A percentile compares a stretch with the other conserved stretches of the same genome.
These are phyloP conservation scores for Phoenix roebelenii DNA, from an alignment of 176 grass and related monocot species.

Conservation along the genomic window DNA sequence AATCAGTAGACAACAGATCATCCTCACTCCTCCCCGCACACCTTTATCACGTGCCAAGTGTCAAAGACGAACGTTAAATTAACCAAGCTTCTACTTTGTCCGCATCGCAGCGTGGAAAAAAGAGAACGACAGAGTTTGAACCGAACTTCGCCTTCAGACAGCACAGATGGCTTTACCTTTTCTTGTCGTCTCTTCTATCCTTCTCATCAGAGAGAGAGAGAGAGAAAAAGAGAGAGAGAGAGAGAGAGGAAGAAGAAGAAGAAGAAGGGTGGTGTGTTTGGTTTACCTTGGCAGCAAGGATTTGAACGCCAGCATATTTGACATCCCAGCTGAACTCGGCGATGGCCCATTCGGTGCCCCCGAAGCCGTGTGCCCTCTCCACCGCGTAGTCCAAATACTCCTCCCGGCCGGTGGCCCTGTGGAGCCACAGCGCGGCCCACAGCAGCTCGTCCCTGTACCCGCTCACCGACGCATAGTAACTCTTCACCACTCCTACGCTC, in stretches of 20 bases:
- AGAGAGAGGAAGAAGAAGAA: neutral
- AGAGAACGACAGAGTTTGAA: too few species aligned
- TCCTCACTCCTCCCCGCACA: too few species aligned
- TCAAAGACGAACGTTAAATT: too few species aligned
- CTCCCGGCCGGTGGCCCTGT: constrained; percentile 53
- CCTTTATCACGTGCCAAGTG: too few species aligned
- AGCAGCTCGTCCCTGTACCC: constrained; percentile 93
- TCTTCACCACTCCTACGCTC: constrained; percentile 53
- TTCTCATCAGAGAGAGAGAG: too few species aligned
- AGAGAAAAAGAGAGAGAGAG: too few species aligned
- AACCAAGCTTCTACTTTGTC: too few species aligned
- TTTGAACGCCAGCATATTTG: constrained; percentile 83
- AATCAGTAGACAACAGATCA: too few species aligned
- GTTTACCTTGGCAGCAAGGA: constrained; percentile 62
- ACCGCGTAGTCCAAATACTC: constrained; percentile 63
- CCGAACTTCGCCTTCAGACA: too few species aligned
- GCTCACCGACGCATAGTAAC: constrained; percentile 87
- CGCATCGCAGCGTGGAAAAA: too few species aligned
- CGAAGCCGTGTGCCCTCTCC: constrained; percentile 41
- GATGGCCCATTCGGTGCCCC: constrained; percentile 69
- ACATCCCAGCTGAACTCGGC: constrained; percentile 97
- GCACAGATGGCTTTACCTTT: too few species aligned
- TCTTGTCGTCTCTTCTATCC: too few species aligned
- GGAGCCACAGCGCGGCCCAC: constrained; percentile 97
- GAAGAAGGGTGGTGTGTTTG: neutral